Percentiles rank a stretch among this genome's conserved stretches.
phyloP scores from a whole-genome alignment of 1,284 basidiomycete species.

The Naganishia sp. region DNA sequence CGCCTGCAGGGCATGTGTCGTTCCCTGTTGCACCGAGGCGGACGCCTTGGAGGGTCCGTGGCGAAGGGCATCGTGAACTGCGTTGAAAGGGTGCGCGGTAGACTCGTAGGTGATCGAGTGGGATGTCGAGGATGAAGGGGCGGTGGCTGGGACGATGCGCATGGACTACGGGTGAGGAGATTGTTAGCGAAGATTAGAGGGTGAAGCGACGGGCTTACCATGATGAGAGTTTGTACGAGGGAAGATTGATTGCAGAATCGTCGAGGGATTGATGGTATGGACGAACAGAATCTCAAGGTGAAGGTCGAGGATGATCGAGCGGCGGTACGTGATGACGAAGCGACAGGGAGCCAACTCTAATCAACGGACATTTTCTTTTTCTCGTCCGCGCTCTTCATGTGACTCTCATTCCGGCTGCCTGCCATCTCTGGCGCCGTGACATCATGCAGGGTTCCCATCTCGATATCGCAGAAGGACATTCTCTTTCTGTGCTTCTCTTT shows the following conservation, averaged over 20 bases:
- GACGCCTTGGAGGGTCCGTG: slow-evolving; percentile 13
- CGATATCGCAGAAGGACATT: not conserved
- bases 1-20: slow-evolving; percentile 46
- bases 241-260: not conserved
- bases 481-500: too few relatives aligned
- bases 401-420: slow-evolving; percentile 2
- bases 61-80: slow-evolving; percentile 17
- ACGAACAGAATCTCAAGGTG: not conserved
- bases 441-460: not conserved
- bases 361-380: not conserved
- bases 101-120: slow-evolving; percentile 16
- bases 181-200: not conserved
- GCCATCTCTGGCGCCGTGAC: slow-evolving; percentile 18
- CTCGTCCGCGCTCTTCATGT: not conserved
- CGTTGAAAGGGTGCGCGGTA: slow-evolving; percentile 17
- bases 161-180: not conserved
- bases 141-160: slow-evolving; percentile 19
- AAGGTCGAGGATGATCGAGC: slow-evolving; percentile 13
- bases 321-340: slow-evolving; percentile 17
- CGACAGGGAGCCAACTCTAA: slow-evolving; percentile 15
- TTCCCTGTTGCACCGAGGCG: slow-evolving; percentile 32
- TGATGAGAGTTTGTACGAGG: not conserved
- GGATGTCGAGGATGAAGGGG: slow-evolving; percentile 6
- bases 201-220: not conserved
- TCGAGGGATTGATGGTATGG: not conserved